phyloP scores from a whole-genome alignment of 2,329 filamentous ascomycete species.

The Colletotrichum sp. region DNA sequence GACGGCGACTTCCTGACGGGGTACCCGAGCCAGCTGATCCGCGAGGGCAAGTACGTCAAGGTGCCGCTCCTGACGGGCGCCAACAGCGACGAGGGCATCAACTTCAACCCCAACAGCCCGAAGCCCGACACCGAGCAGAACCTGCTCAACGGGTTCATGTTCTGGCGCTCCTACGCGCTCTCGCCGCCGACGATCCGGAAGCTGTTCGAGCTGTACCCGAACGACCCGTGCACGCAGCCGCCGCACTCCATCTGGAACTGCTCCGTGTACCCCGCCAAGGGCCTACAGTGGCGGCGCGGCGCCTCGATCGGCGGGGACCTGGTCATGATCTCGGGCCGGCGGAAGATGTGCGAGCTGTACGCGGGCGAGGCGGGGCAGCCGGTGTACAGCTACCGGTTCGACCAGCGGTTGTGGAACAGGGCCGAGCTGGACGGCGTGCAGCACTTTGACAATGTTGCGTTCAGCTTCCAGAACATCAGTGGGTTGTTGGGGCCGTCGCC shows the following conservation, averaged over 20 bases:
- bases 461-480: constrained; percentile 55
- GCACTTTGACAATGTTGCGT: constrained; percentile 56
- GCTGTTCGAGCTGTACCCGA: constrained; percentile 52
- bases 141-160: constrained; percentile 43
- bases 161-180: constrained; percentile 51
- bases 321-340: constrained; percentile 52
- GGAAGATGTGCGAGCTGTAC: constrained; percentile 49
- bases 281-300: constrained; percentile 48
- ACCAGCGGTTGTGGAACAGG: constrained; percentile 49
- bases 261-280: constrained; percentile 32
- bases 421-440: constrained; percentile 41
- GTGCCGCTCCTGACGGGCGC: constrained; percentile 52
- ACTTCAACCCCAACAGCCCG: constrained; percentile 41
- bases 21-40: constrained; percentile 50
- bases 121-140: constrained; percentile 45
- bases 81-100: constrained; percentile 54
- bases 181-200: constrained; percentile 47
- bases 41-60: constrained; percentile 43
- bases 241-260: constrained; percentile 47
- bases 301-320: constrained; percentile 51
- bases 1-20: constrained; percentile 54
- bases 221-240: constrained; percentile 50
- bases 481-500: constrained; percentile 51
- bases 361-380: constrained; percentile 30
- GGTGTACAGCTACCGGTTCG: constrained; percentile 56